A percentile compares a stretch with the other conserved stretches of the same genome.
phyloP scores from a whole-genome alignment of 495 filamentous ascomycete species.

The Hypoxylon trugodes region DNA sequence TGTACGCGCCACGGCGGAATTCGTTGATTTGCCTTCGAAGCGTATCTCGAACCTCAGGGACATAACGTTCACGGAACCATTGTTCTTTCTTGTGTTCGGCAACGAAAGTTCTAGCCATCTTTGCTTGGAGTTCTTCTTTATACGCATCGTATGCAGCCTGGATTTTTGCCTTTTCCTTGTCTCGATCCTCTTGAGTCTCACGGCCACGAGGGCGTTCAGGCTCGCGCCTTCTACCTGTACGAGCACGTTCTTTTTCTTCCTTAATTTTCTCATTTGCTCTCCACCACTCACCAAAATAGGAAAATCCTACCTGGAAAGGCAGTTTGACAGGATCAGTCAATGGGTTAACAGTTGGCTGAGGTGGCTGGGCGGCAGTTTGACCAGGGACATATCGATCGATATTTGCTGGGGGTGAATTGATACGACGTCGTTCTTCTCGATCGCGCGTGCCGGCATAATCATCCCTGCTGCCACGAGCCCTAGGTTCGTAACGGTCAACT shows the following conservation, averaged over 20 bases:
- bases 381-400: constrained; percentile 98
- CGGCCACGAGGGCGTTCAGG: constrained; percentile 75
- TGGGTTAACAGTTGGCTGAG: constrained; percentile 72
- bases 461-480: constrained; percentile 71
- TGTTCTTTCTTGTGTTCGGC: constrained; percentile 90
- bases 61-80: constrained; percentile 97
- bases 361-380: constrained; percentile 63
- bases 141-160: constrained; percentile 92
- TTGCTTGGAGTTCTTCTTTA: constrained; percentile 91
- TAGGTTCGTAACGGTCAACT: constrained; percentile 77
- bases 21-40: constrained; percentile 75
- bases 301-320: constrained; percentile 95
- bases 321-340: constrained; percentile 83
- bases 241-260: constrained; percentile 82
- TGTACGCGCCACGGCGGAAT: constrained; percentile 76
- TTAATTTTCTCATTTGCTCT: constrained; percentile 82
- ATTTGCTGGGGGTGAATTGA: constrained; percentile 67
- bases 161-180: constrained; percentile 87
- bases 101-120: constrained; percentile 89
- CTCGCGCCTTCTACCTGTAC: constrained; percentile 76
- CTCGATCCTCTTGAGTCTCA: constrained; percentile 84
- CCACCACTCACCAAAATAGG: constrained; percentile 98
- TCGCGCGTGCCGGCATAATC: constrained; percentile 71
- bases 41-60: constrained; percentile 76
- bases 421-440: constrained; percentile 62